Evolutionary conservation across 106 monocot genomes (phyloP).

Genomic region (Posidonia australis): DNA sequence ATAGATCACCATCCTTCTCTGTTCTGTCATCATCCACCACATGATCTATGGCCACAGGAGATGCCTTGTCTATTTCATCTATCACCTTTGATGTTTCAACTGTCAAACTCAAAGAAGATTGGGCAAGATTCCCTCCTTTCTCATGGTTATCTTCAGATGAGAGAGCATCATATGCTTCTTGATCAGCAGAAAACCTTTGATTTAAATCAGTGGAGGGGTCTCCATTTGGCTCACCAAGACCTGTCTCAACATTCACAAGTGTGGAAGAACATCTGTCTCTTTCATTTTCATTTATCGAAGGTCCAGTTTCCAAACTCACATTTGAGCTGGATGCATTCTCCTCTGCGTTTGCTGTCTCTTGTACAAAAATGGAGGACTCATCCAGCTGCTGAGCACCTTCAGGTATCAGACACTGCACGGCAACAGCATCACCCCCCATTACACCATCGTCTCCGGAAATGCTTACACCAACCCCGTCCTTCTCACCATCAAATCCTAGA

Average conservation of each 20-base stretch:
- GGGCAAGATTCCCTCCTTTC: background rate
- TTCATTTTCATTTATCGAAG: background rate
- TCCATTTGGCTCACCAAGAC: background rate
- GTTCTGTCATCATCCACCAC: background rate
- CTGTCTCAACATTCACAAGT: background rate
- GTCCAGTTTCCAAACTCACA: background rate
- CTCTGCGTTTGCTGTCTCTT: background rate
- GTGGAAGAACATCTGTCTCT: background rate
- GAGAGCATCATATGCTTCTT: background rate
- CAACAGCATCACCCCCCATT: background rate
- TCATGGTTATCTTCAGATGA: constrained; percentile 1
- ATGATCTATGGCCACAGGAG: background rate
- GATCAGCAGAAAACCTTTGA: no score
- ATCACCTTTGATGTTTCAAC: background rate
- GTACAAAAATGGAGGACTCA: background rate
- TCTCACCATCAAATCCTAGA: background rate
- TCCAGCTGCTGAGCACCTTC: constrained; percentile 7
- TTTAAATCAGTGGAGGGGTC: background rate
- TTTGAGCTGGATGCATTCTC: background rate
- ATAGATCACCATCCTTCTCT: background rate
- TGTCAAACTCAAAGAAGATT: background rate
- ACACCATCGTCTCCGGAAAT: constrained; percentile 4
- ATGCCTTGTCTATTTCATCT: background rate
- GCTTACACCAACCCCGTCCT: background rate
- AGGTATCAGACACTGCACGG: constrained; percentile 3